phyloP scores from a whole-genome alignment of 148 eudicot species.

The Silene uniflora region DNA sequence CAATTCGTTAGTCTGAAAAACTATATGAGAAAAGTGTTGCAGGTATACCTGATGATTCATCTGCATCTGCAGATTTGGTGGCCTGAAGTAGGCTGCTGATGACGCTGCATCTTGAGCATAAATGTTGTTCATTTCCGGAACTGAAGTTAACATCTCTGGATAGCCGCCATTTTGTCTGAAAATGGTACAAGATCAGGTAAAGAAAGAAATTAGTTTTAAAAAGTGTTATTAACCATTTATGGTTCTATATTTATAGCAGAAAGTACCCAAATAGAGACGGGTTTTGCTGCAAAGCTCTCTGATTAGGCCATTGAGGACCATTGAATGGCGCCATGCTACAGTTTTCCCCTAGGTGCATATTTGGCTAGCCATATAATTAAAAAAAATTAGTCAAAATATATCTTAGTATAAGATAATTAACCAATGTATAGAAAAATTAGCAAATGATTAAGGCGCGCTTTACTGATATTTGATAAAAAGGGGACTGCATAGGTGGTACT shows the following conservation, averaged over 20 bases:
- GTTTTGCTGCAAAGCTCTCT: conserved; percentile 10
- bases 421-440: neutral
- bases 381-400: neutral
- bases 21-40: neutral
- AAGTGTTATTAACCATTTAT: neutral
- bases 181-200: neutral
- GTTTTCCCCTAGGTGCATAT: conserved; percentile 15
- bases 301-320: conserved; percentile 18
- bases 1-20: neutral
- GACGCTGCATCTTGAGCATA: conserved; percentile 9
- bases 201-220: neutral
- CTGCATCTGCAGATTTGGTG: conserved; percentile 15
- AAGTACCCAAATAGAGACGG: conserved; percentile 17
- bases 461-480: conserved; percentile 7
- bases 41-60: conserved; percentile 20
- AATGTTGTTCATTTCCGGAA: conserved; percentile 8
- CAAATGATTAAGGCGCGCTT: neutral
- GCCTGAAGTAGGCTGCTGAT: conserved; percentile 2
- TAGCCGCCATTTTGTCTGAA: conserved; percentile 12
- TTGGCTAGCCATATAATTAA: neutral
- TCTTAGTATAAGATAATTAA: neutral
- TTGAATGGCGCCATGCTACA: neutral
- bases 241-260: neutral
- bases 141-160: conserved; percentile 6
- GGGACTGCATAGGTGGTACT: conserved; percentile 8